Base-by-base conservation (phyloP, 208 protist genomes). In the Strigomonas galati region DNA sequence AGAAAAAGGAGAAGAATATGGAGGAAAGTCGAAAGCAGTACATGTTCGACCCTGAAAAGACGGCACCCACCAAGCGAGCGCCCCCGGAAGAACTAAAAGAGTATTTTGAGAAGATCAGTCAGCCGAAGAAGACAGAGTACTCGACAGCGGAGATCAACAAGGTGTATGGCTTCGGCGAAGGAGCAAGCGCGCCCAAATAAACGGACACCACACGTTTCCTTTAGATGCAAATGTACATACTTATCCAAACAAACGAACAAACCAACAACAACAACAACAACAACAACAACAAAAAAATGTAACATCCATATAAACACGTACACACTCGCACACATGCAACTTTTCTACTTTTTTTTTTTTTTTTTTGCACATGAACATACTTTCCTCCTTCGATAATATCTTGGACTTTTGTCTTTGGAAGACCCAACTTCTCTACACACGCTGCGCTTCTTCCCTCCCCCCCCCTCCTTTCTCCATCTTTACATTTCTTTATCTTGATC, bases 141-240 rank as follows among this genome's bases (percentile, higher is more conserved):
- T 88, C 81, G 3, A 76, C 79, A 1, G 87, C 72, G 9, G 90
- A 96, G 51, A 78, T 93, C 35, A 96, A 96, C 75, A 88, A 86
- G 56, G 83, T 92, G 17, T 96, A 96, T 49, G 90, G 84, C 26
- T 66, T 93, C 17, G 31, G 53, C 31, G 24, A 28, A n/a, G 53
- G 19, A 19, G 53, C 26, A 15, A 19, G 6, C 24, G 27, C n/a
- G 53, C 35, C n/a, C n/a, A n/a, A n/a, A n/a, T n/a, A n/a, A n/a
- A n/a, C n/a, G n/a, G n/a, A n/a, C n/a, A n/a, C n/a, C n/a, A n/a
- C n/a, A n/a, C n/a, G n/a, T n/a, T n/a, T n/a, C n/a, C n/a, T n/a
- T n/a, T n/a, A n/a, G n/a, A n/a, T n/a, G n/a, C n/a, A n/a, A n/a
- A n/a, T n/a, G n/a, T n/a, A n/a, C n/a, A n/a, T n/a, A n/a, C n/a